Evolutionary conservation across 176 grass and related monocot genomes (phyloP).

Genomic region (Juncus effusus): DNA sequence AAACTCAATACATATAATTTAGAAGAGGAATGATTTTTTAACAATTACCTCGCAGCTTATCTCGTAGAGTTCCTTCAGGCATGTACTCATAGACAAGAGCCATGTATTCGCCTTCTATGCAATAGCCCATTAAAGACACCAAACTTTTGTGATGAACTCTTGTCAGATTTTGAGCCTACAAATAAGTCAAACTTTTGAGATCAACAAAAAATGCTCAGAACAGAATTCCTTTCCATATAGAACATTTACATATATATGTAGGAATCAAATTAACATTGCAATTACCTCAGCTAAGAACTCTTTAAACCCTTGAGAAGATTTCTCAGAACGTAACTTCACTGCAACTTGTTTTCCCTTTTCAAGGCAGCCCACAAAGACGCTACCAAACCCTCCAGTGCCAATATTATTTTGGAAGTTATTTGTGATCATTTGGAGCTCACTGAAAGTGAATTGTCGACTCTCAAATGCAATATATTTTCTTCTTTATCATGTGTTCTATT

Average conservation of each 20-base stretch:
- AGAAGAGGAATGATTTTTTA: too few relatives aligned
- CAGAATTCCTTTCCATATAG: too few relatives aligned
- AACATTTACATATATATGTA: neutral
- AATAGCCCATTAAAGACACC: too few relatives aligned
- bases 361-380: constrained; percentile 16
- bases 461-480: constrained; percentile 14
- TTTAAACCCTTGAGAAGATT: constrained; percentile 24
- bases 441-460: constrained; percentile 13
- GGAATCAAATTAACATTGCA: too few relatives aligned
- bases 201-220: neutral
- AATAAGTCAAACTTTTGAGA: too few relatives aligned
- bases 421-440: constrained; percentile 23
- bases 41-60: too few relatives aligned
- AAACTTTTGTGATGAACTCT: too few relatives aligned
- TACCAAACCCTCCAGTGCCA: constrained; percentile 28
- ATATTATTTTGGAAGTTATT: constrained; percentile 12
- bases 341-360: constrained; percentile 21
- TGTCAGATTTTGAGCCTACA: neutral
- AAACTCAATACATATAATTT: too few relatives aligned
- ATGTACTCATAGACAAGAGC: too few relatives aligned
- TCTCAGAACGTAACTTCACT: constrained; percentile 15
- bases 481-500: neutral
- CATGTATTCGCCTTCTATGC: too few relatives aligned
- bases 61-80: too few relatives aligned
- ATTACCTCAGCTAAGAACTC: constrained; percentile 29